A percentile compares a stretch with the other conserved stretches of the same genome.
Evolutionary conservation across 1,139 yeast genomes (phyloP).

Genomic region (Saccharomycopsis hybrid): DNA sequence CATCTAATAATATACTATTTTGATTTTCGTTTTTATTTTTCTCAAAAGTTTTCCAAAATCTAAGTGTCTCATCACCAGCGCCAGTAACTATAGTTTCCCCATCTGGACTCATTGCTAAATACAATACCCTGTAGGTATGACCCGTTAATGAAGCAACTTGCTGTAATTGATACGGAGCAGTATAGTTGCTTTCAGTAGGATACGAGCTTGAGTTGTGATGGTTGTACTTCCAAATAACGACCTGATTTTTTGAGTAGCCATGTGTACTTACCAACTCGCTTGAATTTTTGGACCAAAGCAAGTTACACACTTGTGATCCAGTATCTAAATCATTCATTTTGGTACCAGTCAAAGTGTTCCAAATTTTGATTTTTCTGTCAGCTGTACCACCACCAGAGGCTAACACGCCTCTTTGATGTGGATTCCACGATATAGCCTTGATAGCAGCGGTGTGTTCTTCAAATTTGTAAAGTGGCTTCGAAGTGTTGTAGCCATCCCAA

Average conservation of each 20-base stretch:
- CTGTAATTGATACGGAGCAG: slow-evolving; percentile 48
- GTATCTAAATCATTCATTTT: slow-evolving; percentile 77
- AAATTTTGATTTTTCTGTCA: slow-evolving; percentile 80
- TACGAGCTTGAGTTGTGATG: background rate
- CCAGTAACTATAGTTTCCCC: slow-evolving; percentile 98
- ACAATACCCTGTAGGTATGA: slow-evolving; percentile 87
- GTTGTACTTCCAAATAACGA: slow-evolving; percentile 92
- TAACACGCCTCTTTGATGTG: slow-evolving; percentile 87
- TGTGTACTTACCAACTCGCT: slow-evolving; percentile 93
- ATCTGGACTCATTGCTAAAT: slow-evolving; percentile 89
- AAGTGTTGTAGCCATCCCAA: slow-evolving; percentile 73
- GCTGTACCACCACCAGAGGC: slow-evolving; percentile 99
- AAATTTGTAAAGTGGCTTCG: slow-evolving; percentile 61
- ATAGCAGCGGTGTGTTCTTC: slow-evolving; percentile 91
- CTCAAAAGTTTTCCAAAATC: slow-evolving; percentile 92
- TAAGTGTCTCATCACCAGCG: slow-evolving; percentile 93
- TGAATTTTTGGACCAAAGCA: slow-evolving; percentile 88
- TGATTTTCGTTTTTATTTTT: slow-evolving; percentile 55
- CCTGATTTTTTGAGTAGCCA: slow-evolving; percentile 87
- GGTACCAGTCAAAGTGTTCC: slow-evolving; percentile 84
- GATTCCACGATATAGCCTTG: slow-evolving; percentile 96
- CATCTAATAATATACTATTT: slow-evolving; percentile 62
- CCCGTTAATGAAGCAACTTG: slow-evolving; percentile 93
- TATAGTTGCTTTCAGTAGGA: no score
- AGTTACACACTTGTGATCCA: slow-evolving; percentile 92